Evolutionary conservation across 257 asterid species (phyloP).

Genomic region (Solanum sejunctum): DNA sequence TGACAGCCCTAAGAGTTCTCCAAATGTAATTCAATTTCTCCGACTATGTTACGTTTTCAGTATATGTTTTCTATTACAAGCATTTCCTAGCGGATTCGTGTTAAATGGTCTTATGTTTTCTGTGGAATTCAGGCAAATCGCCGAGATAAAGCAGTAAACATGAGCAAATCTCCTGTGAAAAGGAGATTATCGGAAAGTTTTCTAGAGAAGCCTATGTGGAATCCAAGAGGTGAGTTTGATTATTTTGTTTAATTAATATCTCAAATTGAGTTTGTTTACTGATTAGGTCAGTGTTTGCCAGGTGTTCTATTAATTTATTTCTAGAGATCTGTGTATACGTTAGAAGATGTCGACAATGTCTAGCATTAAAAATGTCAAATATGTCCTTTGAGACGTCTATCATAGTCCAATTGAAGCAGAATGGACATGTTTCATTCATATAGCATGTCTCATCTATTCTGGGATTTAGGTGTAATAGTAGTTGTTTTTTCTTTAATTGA

Average conservation of each 20-base stretch:
- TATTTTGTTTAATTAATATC: not conserved
- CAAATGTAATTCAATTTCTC: constrained; percentile 20
- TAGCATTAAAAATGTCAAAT: not conserved
- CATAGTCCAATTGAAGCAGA: not conserved
- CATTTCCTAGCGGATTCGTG: not conserved
- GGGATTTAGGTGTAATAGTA: not conserved
- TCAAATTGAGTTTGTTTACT: not conserved
- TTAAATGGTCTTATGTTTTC: not conserved
- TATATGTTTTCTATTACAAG: not conserved
- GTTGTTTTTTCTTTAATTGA: not conserved
- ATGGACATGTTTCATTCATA: not conserved
- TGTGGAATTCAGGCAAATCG: constrained; percentile 30
- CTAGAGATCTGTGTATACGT: not conserved
- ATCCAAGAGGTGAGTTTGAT: constrained; percentile 50
- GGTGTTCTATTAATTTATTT: not conserved
- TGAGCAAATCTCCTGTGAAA: constrained; percentile 32
- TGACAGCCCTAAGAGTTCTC: constrained; percentile 36
- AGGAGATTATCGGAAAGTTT: constrained; percentile 28
- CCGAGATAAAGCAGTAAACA: constrained; percentile 1
- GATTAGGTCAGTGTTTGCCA: not conserved
- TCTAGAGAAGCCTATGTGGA: constrained; percentile 44
- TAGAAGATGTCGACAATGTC: not conserved
- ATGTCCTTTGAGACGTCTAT: not conserved
- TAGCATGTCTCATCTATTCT: not conserved
- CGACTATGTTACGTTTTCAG: not conserved